phyloP scores from a whole-genome alignment of 768 basidiomycete genomes.

The Cantharellus cinnabarinus region DNA sequence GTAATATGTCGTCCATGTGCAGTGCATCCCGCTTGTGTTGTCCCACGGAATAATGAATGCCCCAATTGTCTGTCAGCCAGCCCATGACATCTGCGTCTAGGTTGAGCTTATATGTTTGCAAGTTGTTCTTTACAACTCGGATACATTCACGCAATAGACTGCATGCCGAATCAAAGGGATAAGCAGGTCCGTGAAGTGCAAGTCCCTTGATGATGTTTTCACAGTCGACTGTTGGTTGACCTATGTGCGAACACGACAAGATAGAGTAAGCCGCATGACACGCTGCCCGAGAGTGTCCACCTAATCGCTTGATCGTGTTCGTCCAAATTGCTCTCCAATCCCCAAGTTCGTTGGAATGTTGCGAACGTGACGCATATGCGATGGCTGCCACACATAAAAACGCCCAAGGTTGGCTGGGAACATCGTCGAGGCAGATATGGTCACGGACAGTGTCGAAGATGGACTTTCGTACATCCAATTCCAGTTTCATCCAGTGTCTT shows the following conservation, averaged over 20 bases:
- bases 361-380: conserved; percentile 19
- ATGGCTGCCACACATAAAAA: conserved; percentile 65
- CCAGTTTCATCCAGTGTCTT: conserved; percentile 48
- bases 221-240: conserved; percentile 19
- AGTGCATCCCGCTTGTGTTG: conserved; percentile 25
- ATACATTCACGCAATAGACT: conserved; percentile 53
- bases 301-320: conserved; percentile 54
- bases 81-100: conserved; percentile 69
- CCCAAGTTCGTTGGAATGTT: conserved; percentile 16
- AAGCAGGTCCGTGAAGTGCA: conserved; percentile 74
- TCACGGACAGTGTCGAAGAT: conserved; percentile 36
- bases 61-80: conserved; percentile 68
- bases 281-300: conserved; percentile 56
- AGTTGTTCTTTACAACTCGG: conserved; percentile 55
- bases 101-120: conserved; percentile 61
- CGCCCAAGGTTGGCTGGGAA: conserved; percentile 58
- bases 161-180: conserved; percentile 81
- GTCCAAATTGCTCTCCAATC: conserved; percentile 76
- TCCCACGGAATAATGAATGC: conserved; percentile 21
- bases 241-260: conserved; percentile 20
- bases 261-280: conserved; percentile 38
- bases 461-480: conserved; percentile 33
- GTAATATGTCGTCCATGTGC: conserved; percentile 35
- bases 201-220: conserved; percentile 59
- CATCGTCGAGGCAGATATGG: conserved; percentile 44